Evolutionary conservation across 371 early-diverging fungal genomes (phyloP).

Genomic region (Fennellomyces sp.): DNA sequence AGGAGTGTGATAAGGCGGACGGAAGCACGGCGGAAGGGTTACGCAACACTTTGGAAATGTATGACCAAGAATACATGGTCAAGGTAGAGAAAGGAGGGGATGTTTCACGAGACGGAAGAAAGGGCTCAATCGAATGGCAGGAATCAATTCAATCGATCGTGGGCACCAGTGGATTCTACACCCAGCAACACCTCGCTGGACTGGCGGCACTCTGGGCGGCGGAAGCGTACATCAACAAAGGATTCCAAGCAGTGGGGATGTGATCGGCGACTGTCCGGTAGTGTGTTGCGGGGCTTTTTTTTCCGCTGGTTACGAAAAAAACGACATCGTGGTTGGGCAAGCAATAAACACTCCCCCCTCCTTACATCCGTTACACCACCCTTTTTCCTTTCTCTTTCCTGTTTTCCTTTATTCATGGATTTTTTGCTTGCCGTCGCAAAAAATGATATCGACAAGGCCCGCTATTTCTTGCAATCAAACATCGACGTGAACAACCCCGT

Average conservation of each 20-base stretch:
- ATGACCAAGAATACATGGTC: conserved; percentile 19
- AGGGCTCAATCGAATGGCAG: conserved; percentile 8
- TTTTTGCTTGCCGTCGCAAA: conserved; percentile 50
- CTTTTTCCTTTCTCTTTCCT: neutral
- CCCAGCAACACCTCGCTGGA: conserved; percentile 6
- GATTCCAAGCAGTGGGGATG: neutral
- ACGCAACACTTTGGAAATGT: conserved; percentile 14
- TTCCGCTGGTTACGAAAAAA: neutral
- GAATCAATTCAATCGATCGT: conserved; percentile 19
- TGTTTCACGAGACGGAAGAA: neutral
- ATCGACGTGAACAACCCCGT: conserved; percentile 58
- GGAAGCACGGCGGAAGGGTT: neutral
- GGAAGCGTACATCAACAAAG: conserved; percentile 4
- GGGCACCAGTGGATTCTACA: conserved; percentile 11
- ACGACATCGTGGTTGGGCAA: conserved; percentile 2
- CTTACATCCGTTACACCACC: neutral
- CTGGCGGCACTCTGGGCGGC: neutral
- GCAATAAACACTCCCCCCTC: neutral
- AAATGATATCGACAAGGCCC: conserved; percentile 53
- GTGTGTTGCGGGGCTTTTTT: conserved; percentile 4
- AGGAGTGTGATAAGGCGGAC: conserved; percentile 14
- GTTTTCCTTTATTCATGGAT: conserved; percentile 37
- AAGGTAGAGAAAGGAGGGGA: conserved; percentile 12
- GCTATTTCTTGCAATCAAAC: conserved; percentile 44
- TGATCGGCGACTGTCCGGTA: conserved; percentile 5